phyloP scores from a whole-genome alignment of 495 filamentous ascomycete species.

The Aspergillus mulundensis region DNA sequence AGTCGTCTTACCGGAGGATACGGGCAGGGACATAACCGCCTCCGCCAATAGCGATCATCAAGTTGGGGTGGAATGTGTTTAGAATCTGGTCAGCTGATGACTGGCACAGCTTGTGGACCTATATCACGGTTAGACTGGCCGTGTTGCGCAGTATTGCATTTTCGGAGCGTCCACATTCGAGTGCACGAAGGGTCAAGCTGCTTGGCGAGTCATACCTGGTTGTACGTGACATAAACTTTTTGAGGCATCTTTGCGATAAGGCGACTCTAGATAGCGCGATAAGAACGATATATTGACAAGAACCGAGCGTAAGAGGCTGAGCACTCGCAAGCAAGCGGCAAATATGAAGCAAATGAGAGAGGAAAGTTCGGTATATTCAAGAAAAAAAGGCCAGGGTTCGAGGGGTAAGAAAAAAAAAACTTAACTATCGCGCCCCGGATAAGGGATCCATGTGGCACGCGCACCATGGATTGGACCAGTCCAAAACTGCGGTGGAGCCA shows the following conservation, averaged over 20 bases:
- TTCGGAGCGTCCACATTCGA: background rate
- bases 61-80: constrained; percentile 77
- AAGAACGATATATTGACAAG: constrained; percentile 5
- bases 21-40: constrained; percentile 96
- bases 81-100: constrained; percentile 75
- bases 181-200: background rate
- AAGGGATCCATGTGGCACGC: constrained; percentile 5
- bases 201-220: constrained; percentile 59
- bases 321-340: background rate
- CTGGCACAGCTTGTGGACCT: constrained; percentile 98
- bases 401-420: constrained; percentile 15
- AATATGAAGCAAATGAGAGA: constrained; percentile 10
- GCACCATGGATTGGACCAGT: constrained; percentile 1
- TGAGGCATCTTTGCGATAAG: constrained; percentile 62
- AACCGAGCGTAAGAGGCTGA: constrained; percentile 1
- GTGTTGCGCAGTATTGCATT: too few species aligned
- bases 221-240: constrained; percentile 93
- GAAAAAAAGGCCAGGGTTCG: background rate
- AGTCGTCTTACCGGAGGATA: constrained; percentile 69
- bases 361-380: background rate
- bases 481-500: background rate
- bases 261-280: background rate
- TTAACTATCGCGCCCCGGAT: constrained; percentile 1
- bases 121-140: constrained; percentile 23
- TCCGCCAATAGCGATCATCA: constrained; percentile 98